These are phyloP conservation scores for Fonsecaea multimorphosa DNA, from an alignment of 2,329 filamentous ascomycete species.

Conservation along the genomic window DNA sequence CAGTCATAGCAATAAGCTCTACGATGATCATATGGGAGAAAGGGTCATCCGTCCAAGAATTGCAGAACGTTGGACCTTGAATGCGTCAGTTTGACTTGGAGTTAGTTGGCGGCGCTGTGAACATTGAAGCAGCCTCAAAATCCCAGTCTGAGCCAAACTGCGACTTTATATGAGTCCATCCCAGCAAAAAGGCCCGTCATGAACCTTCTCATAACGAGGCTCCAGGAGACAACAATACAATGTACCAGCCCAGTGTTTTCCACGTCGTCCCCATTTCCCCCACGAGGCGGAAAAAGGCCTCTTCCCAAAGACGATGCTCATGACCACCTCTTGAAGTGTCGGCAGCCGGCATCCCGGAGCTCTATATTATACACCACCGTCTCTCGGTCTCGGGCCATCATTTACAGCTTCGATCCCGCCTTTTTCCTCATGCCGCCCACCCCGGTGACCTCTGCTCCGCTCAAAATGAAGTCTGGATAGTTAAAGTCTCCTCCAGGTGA, in stretches of 20 bases:
- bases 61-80: neutral
- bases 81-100: neutral
- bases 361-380: neutral
- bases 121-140: neutral
- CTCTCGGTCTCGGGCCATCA: neutral
- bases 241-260: neutral
- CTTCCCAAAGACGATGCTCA: neutral
- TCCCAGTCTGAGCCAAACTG: neutral
- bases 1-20: neutral
- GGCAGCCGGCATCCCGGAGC: neutral
- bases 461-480: constrained; percentile 67
- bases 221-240: neutral
- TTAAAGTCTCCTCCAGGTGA: constrained; percentile 47
- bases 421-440: constrained; percentile 65
- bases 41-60: neutral
- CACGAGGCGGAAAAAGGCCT: neutral
- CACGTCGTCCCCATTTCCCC: neutral
- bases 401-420: constrained; percentile 31
- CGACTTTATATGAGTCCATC: neutral
- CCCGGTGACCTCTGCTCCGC: constrained; percentile 60
- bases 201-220: neutral
- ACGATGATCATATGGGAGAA: neutral
- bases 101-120: too few species aligned
- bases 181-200: neutral
- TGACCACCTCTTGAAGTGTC: neutral